Base-by-base conservation (phyloP, 257 asterid genomes). In the Petunia secreta region DNA sequence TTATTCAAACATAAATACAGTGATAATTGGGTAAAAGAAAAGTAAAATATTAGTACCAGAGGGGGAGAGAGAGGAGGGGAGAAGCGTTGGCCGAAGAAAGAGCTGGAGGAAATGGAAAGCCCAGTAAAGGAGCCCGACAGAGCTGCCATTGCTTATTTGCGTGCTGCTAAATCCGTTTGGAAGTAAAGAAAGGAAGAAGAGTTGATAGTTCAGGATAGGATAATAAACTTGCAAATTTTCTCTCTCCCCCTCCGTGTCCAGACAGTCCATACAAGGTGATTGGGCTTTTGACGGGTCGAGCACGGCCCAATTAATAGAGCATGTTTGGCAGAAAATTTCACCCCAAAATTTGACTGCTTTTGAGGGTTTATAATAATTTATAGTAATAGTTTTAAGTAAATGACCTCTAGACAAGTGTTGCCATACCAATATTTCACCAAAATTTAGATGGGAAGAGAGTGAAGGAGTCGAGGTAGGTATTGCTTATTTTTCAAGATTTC, bases 51-150 rank as follows among this genome's bases (percentile, higher is more conserved):
- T 53, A 85, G 64, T 85, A 91, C 99, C 87, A 79, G 82, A 10
- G 96, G 89, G 5, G 87, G 87, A 82, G 83, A 79, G 79, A 85
- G 40, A 65, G 95, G 84, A 43, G 93, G 90, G 37, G 90, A 74
- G 79, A 95, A 74, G 80, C 89, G 89, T 69, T 90, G 92, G 76
- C 97, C 97, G 39, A 91, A 88, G 86, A 92, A 90, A 50, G 97
- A 85, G 83, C 81, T 93, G 84, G 92, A 63, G 41, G 94, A 89
- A 66, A 92, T 86, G 68, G 90, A 92, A 53, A 93, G 90, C 69
- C 94, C 84, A 38, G 94, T 82, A 37, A 93, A 92, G 25, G 96
- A 89, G 90, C 88, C 88, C 85, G 87, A 97, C 8, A 95, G 91
- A 74, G 92, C 87, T 67, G 93, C 97, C 92, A 89, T 85, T 81